These are phyloP conservation scores for Barbatosphaeria neglecta DNA, from an alignment of 495 filamentous ascomycete genomes.

Conservation along the genomic window DNA sequence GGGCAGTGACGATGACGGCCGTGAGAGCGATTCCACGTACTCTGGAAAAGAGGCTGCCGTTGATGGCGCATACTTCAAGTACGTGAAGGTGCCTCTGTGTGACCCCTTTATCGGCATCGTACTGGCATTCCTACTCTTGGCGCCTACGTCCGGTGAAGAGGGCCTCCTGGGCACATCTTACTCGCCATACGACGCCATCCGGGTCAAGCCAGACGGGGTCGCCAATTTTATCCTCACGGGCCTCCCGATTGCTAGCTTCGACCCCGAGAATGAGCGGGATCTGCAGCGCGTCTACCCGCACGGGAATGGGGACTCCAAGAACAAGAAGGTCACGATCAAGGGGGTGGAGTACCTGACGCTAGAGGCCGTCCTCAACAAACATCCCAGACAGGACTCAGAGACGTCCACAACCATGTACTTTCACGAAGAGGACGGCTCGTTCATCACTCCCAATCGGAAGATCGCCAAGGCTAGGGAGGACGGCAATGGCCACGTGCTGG, in stretches of 20 bases:
- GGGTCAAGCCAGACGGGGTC: neutral
- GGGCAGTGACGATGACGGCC: neutral
- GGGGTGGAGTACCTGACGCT: neutral
- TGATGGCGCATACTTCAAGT: neutral
- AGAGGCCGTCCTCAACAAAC: neutral
- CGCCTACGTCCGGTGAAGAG: neutral
- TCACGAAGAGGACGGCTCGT: neutral
- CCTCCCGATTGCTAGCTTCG: neutral
- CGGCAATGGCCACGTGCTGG: neutral
- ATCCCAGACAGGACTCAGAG: neutral
- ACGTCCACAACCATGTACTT: neutral
- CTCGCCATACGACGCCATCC: neutral
- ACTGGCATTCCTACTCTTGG: neutral
- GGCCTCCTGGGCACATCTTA: neutral
- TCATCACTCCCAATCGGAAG: neutral
- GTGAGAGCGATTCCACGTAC: neutral
- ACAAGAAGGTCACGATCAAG: neutral
- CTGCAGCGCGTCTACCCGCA: neutral
- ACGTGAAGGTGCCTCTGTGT: neutral
- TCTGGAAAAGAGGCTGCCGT: neutral
- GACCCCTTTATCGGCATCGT: neutral
- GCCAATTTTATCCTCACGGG: neutral
- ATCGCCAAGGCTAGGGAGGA: neutral
- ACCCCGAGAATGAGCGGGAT: neutral
- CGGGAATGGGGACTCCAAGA: neutral